Conservation (phyloP, 768 basidiomycete species). For the Calocybe indica region DNA sequence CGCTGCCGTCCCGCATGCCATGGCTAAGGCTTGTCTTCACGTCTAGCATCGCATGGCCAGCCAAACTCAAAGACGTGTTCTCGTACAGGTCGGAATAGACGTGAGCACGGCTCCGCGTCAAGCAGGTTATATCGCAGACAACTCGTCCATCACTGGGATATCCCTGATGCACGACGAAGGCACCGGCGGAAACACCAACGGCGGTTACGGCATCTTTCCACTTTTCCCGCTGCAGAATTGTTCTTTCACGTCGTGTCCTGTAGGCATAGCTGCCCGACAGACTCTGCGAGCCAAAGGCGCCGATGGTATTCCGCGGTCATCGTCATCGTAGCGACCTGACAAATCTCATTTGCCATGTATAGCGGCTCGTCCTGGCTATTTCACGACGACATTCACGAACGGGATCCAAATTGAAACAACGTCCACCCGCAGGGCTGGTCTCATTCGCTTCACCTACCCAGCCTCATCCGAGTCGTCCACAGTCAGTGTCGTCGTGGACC, state of each 20-base stretch:
- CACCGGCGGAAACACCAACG: constrained; percentile 44
- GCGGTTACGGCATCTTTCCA: constrained; percentile 48
- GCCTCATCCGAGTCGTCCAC: constrained; percentile 24
- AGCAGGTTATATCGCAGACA: constrained; percentile 44
- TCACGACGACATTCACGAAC: constrained; percentile 41
- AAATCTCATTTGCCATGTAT: neutral
- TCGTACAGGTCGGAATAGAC: constrained; percentile 36
- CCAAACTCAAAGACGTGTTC: constrained; percentile 13
- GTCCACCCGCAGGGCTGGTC: constrained; percentile 51
- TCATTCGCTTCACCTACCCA: constrained; percentile 57
- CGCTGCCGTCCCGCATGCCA: constrained; percentile 43
- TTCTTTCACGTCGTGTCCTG: constrained; percentile 34
- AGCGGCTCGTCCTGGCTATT: constrained; percentile 45
- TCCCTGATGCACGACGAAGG: constrained; percentile 51
- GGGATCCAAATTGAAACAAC: constrained; percentile 50
- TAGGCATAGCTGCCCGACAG: constrained; percentile 31
- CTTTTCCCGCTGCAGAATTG: constrained; percentile 40
- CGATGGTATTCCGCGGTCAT: constrained; percentile 26
- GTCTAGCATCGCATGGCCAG: neutral
- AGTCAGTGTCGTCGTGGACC: constrained; percentile 44
- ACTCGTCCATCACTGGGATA: constrained; percentile 37
- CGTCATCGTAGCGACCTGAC: too few relatives aligned
- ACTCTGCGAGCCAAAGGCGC: constrained; percentile 34
- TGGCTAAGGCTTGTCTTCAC: constrained; percentile 37
- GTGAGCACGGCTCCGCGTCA: constrained; percentile 42